Percentiles rank a stretch among this genome's conserved stretches.
Evolutionary conservation across 164 flowering plant genomes (phyloP).

Genomic region (Akebia trifoliata): DNA sequence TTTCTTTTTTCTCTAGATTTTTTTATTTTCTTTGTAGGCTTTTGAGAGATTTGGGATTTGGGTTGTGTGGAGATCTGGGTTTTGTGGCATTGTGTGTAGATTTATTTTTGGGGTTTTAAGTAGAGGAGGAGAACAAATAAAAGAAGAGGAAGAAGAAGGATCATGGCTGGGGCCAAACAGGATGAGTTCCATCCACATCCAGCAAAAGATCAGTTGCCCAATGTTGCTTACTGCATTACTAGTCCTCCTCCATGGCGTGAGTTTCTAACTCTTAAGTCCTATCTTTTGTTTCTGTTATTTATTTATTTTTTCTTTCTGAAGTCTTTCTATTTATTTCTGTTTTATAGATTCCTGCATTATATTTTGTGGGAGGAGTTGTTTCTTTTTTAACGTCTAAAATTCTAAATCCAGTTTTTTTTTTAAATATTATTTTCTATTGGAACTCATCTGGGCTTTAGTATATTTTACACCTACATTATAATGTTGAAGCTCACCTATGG

Average conservation of each 20-base stretch:
- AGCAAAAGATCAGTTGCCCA: conserved; percentile 58
- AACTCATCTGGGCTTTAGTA: no score
- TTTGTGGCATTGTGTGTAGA: conserved; percentile 4
- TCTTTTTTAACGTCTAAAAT: neutral
- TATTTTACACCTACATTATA: no score
- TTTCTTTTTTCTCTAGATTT: neutral
- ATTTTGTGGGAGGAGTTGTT: no score
- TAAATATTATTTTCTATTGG: neutral
- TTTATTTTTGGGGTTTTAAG: conserved; percentile 1
- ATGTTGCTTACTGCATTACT: conserved; percentile 58
- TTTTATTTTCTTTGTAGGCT: neutral
- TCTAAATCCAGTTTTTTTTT: neutral
- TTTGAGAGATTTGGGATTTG: conserved; percentile 17
- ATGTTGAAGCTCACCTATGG: neutral
- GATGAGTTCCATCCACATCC: conserved; percentile 74
- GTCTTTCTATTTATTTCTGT: neutral
- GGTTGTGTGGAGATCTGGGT: conserved; percentile 11
- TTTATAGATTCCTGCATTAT: no score
- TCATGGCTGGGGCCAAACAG: conserved; percentile 45
- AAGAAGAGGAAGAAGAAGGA: conserved; percentile 3
- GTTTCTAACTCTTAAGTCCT: conserved; percentile 4
- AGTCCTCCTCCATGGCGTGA: conserved; percentile 86
- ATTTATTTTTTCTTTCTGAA: neutral
- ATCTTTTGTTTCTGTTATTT: neutral
- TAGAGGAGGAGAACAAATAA: neutral